Evolutionary conservation across 352 stramenopile species (phyloP).

Genomic region (Phytophthora capsici): DNA sequence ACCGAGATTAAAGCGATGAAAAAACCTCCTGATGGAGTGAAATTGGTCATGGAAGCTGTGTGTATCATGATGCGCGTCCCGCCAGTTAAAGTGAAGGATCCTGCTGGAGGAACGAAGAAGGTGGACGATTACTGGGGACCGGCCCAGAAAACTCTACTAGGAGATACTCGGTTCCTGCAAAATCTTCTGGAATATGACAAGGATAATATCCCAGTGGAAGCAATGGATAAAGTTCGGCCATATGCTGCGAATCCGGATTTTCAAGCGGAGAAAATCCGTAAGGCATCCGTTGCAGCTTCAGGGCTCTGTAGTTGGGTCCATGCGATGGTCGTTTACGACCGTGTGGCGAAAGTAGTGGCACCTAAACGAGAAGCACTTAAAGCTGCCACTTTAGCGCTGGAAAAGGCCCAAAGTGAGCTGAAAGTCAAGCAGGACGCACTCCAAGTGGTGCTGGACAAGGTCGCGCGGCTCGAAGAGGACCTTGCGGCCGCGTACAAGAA

Average conservation of each 20-base stretch:
- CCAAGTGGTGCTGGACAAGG: slow-evolving; percentile 93
- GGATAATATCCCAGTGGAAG: slow-evolving; percentile 93
- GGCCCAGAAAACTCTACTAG: slow-evolving; percentile 93
- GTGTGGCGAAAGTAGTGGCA: slow-evolving; percentile 92
- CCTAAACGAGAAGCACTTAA: slow-evolving; percentile 94
- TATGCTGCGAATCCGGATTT: slow-evolving; percentile 93
- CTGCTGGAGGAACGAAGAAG: slow-evolving; percentile 91
- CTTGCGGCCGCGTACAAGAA: slow-evolving; percentile 93
- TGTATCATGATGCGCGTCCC: slow-evolving; percentile 96
- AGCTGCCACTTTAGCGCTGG: slow-evolving; percentile 86
- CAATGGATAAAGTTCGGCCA: slow-evolving; percentile 91
- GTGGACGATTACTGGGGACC: slow-evolving; percentile 95
- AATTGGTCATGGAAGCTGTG: slow-evolving; percentile 95
- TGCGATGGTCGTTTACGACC: slow-evolving; percentile 97
- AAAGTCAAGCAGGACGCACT: slow-evolving; percentile 92
- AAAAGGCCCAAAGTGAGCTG: slow-evolving; percentile 86
- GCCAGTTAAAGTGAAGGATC: slow-evolving; percentile 93
- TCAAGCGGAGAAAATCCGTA: slow-evolving; percentile 93
- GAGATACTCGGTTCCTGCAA: slow-evolving; percentile 92
- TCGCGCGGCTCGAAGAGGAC: slow-evolving; percentile 88
- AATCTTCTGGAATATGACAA: slow-evolving; percentile 96
- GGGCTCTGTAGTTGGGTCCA: slow-evolving; percentile 96
- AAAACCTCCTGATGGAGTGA: slow-evolving; percentile 94
- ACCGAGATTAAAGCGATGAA: slow-evolving; percentile 98
- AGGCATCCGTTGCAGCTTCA: slow-evolving; percentile 93